These are phyloP conservation scores for Citrus australasica DNA, from an alignment of 345 rosid genomes.

Conservation along the genomic window DNA sequence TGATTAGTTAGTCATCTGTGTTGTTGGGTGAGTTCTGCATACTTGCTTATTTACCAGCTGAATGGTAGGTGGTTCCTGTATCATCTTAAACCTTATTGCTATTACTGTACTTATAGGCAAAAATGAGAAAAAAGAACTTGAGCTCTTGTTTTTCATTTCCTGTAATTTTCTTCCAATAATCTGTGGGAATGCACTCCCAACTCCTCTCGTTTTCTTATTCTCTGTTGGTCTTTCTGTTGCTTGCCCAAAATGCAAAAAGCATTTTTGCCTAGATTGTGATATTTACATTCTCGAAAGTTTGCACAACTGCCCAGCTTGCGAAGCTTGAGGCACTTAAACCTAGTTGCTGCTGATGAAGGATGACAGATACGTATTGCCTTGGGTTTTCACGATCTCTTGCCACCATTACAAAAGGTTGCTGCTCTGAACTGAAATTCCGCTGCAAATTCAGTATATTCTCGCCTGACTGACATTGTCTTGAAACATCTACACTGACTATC, in stretches of 20 bases:
- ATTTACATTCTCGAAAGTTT: constrained; percentile 89
- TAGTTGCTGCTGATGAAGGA: constrained; percentile 2
- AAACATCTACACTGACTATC: neutral
- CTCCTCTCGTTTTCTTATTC: neutral
- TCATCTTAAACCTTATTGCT: neutral
- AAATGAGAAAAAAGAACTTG: neutral
- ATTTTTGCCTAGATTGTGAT: constrained; percentile 90
- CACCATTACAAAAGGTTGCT: neutral
- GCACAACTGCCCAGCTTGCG: constrained; percentile 96
- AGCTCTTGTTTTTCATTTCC: neutral
- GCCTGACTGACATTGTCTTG: neutral
- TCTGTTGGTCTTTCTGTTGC: constrained; percentile 34
- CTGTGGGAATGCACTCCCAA: neutral
- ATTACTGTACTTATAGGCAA: neutral
- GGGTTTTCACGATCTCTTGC: neutral
- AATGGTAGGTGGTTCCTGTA: neutral
- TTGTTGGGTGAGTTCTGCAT: neutral
- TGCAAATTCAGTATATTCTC: neutral
- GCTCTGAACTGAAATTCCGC: too few relatives aligned
- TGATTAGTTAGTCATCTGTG: neutral
- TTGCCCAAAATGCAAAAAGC: constrained; percentile 68
- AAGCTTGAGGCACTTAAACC: constrained; percentile 47
- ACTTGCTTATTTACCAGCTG: neutral
- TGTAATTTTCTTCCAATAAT: neutral
- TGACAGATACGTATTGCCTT: neutral